Evolutionary conservation across 2,329 filamentous ascomycete genomes (phyloP).

Genomic region (Apiospora phragmitis): DNA sequence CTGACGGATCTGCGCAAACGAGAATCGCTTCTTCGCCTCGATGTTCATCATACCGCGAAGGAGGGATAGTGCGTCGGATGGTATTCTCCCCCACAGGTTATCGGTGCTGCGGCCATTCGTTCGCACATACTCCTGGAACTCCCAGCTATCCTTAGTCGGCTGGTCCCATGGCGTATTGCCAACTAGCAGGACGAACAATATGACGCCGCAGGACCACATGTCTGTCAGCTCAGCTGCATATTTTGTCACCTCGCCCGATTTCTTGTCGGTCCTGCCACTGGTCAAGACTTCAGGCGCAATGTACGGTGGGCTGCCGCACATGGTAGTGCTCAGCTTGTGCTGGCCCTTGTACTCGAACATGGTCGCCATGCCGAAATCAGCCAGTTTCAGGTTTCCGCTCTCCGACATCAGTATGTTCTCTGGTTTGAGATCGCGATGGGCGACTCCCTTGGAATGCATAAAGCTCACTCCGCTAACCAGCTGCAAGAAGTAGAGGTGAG

Average conservation of each 20-base stretch:
- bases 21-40: conserved; percentile 73
- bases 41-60: conserved; percentile 92
- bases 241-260: conserved; percentile 50
- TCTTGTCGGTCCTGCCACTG: conserved; percentile 50
- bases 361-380: conserved; percentile 94
- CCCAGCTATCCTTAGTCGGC: conserved; percentile 81
- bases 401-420: conserved; percentile 92
- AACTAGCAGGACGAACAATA: conserved; percentile 92
- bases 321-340: conserved; percentile 78
- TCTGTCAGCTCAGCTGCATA: conserved; percentile 83
- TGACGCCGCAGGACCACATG: conserved; percentile 96
- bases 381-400: conserved; percentile 86
- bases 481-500: conserved; percentile 94
- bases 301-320: conserved; percentile 95
- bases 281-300: conserved; percentile 89
- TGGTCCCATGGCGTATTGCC: conserved; percentile 99
- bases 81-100: conserved; percentile 80
- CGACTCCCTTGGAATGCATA: conserved; percentile 94
- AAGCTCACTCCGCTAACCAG: conserved; percentile 87
- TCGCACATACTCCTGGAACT: conserved; percentile 84
- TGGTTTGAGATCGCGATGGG: conserved; percentile 88
- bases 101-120: conserved; percentile 81
- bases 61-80: conserved; percentile 72
- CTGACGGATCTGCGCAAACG: conserved; percentile 80
- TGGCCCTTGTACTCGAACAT: conserved; percentile 88